A percentile compares a stretch with the other conserved stretches of the same genome.
phyloP scores from a whole-genome alignment of 805 yeast genomes.

The Nakazawaea sp. region DNA sequence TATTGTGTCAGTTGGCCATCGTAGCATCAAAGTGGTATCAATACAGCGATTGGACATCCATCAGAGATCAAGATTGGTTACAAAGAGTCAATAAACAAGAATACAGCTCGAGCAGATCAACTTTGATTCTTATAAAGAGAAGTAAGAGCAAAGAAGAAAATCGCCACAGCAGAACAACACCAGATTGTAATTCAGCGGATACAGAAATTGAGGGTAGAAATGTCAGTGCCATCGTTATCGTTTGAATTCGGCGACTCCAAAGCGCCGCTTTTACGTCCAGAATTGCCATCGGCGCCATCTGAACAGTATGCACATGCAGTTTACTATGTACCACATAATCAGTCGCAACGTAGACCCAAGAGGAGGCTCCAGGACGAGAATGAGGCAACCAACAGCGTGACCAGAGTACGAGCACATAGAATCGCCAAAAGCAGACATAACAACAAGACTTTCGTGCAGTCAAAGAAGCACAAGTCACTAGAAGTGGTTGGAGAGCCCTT shows the following conservation, averaged over 20 bases:
- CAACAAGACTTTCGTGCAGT: conserved; percentile 5
- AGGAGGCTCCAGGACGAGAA: neutral
- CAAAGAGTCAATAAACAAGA: too few species aligned
- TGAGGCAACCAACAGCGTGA: neutral
- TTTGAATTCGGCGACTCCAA: conserved; percentile 6
- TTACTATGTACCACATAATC: neutral
- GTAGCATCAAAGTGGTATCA: too few species aligned
- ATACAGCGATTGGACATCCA: too few species aligned
- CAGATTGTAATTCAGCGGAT: too few species aligned
- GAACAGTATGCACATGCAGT: neutral
- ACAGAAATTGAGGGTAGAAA: too few species aligned
- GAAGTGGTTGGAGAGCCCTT: conserved; percentile 50
- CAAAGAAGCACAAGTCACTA: conserved; percentile 28
- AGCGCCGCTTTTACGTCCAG: neutral
- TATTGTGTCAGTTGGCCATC: too few species aligned
- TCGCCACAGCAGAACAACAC: too few species aligned
- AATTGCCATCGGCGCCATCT: too few species aligned
- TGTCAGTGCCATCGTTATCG: conserved; percentile 7
- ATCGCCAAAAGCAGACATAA: neutral
- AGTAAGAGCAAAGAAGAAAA: too few species aligned
- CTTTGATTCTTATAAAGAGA: too few species aligned
- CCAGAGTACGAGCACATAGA: neutral
- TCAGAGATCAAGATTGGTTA: too few species aligned
- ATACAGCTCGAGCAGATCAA: too few species aligned
- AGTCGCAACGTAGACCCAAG: neutral